Conservation (phyloP, 108 stramenopile genomes). For the Stephanodiscus triporus region DNA sequence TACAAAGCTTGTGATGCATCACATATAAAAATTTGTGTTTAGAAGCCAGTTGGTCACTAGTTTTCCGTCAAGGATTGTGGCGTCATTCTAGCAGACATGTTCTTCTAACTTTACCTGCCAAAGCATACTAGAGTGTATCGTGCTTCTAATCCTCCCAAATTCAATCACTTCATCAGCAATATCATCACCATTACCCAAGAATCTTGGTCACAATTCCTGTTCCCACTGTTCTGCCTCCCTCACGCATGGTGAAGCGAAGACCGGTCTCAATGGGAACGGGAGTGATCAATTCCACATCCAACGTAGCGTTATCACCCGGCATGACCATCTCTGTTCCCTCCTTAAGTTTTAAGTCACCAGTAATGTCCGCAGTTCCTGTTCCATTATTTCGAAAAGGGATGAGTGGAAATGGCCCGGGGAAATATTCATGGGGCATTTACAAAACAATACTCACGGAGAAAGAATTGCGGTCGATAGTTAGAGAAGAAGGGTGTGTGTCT, state of each 20-base stretch:
- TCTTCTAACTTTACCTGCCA: no score
- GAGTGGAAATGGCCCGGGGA: background rate
- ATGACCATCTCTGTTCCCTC: slow-evolving; percentile 98
- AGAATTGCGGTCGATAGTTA: slow-evolving; percentile 99
- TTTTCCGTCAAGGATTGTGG: no score
- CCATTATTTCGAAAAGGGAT: background rate
- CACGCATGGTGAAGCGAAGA: slow-evolving; percentile 97
- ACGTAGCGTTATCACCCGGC: slow-evolving; percentile 98
- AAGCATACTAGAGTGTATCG: background rate
- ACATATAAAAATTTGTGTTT: no score
- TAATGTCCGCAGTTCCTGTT: slow-evolving; percentile 93
- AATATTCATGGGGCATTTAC: background rate
- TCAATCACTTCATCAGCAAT: background rate
- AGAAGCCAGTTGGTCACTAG: no score
- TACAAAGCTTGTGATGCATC: no score
- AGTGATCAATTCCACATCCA: slow-evolving; percentile 93
- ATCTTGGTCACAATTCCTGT: slow-evolving; percentile 97
- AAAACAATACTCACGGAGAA: slow-evolving; percentile 76
- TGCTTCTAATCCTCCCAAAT: background rate
- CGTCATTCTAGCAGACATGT: no score
- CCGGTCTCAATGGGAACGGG: slow-evolving; percentile 94
- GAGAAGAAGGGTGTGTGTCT: slow-evolving; percentile 99
- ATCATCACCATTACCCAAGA: slow-evolving; percentile 28
- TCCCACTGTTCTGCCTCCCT: slow-evolving; percentile 98
- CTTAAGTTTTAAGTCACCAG: slow-evolving; percentile 86